Evolutionary conservation across 2,329 filamentous ascomycete species (phyloP), one percentile per base, ranked within the genome.

Genomic region (Talaromyces sp.): DNA sequence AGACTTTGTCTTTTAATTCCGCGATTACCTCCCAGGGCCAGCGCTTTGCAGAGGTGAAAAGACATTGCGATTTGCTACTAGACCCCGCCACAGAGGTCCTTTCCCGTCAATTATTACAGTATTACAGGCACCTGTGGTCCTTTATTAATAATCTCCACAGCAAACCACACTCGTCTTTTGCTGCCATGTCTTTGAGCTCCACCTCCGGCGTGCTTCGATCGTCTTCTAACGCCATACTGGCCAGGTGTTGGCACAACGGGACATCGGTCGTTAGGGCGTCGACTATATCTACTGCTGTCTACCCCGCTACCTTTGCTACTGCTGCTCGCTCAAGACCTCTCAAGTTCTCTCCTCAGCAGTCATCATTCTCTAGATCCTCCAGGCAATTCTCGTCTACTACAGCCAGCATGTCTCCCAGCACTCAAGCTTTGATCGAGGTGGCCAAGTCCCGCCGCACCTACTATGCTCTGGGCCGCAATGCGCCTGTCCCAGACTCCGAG

Each of bases 361-460:
- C 12, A 27, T 31, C 50, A 5, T 53, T 30, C n/a, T 16, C 12
- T 8, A 51, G 18, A 12, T 44, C 33, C 3, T 51, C 47, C 53
- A 59, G 56, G 33, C 56, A 27, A 50, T 59, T 58, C 28, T 59
- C 60, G 14, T 16, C 53, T 23, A 52, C 61, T 1, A 33, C 47
- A 44, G 28, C 28, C 55, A 51, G 14, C 27, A 65, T 64, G 62
- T 50, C 64, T 59, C 61, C 61, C 36, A 53, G 56, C 44, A 65
- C 67, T n/a, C 65, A 69, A 47, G 56, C 67, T 33, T 62, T 76
- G 47, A 61, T 75, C 57, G 68, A 72, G 23, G 65, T 73, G 34
- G 71, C 71, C 64, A 69, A 74, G 66, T 63, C 63, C 63, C 72
- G 75, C 53, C 74, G 74, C 64, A 72, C 72, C 28, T 72, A 75